Evolutionary conservation across 257 asterid genomes (phyloP), one percentile per base, ranked within the genome.

Genomic region (Cruciata laevipes): DNA sequence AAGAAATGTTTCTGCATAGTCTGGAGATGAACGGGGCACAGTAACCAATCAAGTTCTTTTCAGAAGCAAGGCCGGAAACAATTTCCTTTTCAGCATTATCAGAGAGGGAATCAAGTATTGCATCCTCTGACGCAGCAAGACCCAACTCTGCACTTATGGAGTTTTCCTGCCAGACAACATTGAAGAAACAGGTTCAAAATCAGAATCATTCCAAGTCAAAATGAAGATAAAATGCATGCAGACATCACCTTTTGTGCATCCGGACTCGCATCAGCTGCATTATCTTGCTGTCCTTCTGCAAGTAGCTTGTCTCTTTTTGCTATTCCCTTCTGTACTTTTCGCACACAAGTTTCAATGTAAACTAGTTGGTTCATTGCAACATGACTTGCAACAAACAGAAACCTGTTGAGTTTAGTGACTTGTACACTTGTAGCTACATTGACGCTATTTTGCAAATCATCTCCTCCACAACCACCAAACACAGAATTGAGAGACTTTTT

Each of bases 31-130:
- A 88, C 11, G 87, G 84, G 7, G 88, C 86, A 61, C 95, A 85
- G 72, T 81, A 76, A 74, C 97, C 99, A 72, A 90, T 93, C 87
- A 93, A 82, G 85, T 85, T 84, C 79, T 84, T 88, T 37, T 62
- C 89, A 63, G 78, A 47, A 65, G 77, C 70, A 63, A 89, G 78
- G 66, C 88, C 85, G 63, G 89, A 88, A 72, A 90, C 79, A 72
- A 93, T 90, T 86, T 93, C 97, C 79, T 90, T 90, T 79, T 93
- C 97, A 33, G 97, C 88, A 67, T 83, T 83, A 83, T 90, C 95
- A 6, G 90, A 82, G 17, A 93, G 85, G 58, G 73, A 70, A 82
- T 93, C 99, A 65, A 93, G 94, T 68, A 86, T 53, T 68, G 96
- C 95, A 84, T 93, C 99, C 63, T 90, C 96, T 70, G 99, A 90